phyloP scores from a whole-genome alignment of 1,284 basidiomycete genomes.

The Xerocomus amazonicus region DNA sequence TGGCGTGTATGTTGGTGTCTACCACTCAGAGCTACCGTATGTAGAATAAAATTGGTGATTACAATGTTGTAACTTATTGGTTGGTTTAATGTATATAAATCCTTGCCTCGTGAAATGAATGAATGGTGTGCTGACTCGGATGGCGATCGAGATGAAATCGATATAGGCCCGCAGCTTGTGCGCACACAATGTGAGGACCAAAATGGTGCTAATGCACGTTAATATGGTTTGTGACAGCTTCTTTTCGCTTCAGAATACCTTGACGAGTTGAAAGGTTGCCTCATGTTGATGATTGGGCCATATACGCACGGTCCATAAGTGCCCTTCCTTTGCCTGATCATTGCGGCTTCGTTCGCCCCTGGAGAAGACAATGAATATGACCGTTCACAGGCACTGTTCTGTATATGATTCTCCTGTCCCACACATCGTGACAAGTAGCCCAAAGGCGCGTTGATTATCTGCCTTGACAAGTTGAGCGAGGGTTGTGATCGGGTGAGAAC shows the following conservation, averaged over 20 bases:
- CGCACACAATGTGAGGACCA: no score
- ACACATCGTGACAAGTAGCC: slow-evolving; percentile 7
- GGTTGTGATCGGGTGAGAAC: slow-evolving; percentile 7
- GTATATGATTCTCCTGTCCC: slow-evolving; percentile 17
- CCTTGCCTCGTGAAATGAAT: no score
- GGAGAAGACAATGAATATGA: slow-evolving; percentile 11
- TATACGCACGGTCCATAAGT: slow-evolving; percentile 2
- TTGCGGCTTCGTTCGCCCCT: slow-evolving; percentile 2
- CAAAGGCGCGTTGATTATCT: slow-evolving; percentile 11
- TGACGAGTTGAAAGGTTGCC: slow-evolving; percentile 1
- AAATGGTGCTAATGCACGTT: no score
- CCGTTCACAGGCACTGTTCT: slow-evolving; percentile 22
- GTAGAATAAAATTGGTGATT: no score
- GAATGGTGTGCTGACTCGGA: no score
- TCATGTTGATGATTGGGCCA: slow-evolving; percentile 17
- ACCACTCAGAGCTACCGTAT: background rate
- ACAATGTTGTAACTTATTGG: no score
- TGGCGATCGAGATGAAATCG: no score
- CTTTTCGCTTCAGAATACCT: background rate
- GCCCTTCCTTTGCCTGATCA: slow-evolving; percentile 6
- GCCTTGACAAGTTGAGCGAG: background rate
- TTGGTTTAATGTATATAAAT: no score
- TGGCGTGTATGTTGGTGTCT: background rate
- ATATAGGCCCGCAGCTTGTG: no score
- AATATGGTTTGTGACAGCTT: background rate